Evolutionary conservation across 352 stramenopile species (phyloP), one percentile per base, ranked within the genome.

Genomic region (Globisporangium camurandrum): DNA sequence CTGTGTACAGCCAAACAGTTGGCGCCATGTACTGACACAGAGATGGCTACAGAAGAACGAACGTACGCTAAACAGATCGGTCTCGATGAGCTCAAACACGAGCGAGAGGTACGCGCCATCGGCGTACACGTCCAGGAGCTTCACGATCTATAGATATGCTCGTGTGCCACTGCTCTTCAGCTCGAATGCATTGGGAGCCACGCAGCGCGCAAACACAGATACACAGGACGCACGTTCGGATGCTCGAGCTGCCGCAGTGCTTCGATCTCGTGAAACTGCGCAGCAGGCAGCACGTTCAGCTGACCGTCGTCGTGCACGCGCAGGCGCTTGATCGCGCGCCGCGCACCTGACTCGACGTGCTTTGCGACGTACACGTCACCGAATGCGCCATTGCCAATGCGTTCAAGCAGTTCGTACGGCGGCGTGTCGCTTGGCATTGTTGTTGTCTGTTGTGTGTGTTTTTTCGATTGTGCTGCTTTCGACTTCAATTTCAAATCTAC

Each of bases 231-330:
- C 56, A 88, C 73, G 46, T 86, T 87, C 4, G 69, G 61, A 56
- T 92, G 80, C 28, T 73, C 62, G 37, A 89, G 62, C 49, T 92
- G 80, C 1, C 76, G 73, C 66, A 89, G 62, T 28, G 71, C 62
- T 54, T 92, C 71, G 49, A 89, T 84, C 59, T 88, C 80, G 46
- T 88, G 75, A 62, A 89, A 88, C 23, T 80, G 69, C 27, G 62
- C 50, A 11, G 67, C 70, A 8, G 77, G 76, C 6, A 91, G 57
- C 46, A 75, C 62, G 20, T 51, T 51, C 46, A 85, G 61, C 16
- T 56, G 58, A 11, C 59, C 71, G 34, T 75, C 61, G 48, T 87
- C 73, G 33, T 23, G 20, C 49, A 87, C 42, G 17, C 72, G 66
- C 30, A 91, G 51, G 11, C 69, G 58, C 61, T 91, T 91, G 57